These are phyloP conservation scores for Fusarium armeniacum DNA, from an alignment of 2,329 filamentous ascomycete genomes.

Conservation along the genomic window DNA sequence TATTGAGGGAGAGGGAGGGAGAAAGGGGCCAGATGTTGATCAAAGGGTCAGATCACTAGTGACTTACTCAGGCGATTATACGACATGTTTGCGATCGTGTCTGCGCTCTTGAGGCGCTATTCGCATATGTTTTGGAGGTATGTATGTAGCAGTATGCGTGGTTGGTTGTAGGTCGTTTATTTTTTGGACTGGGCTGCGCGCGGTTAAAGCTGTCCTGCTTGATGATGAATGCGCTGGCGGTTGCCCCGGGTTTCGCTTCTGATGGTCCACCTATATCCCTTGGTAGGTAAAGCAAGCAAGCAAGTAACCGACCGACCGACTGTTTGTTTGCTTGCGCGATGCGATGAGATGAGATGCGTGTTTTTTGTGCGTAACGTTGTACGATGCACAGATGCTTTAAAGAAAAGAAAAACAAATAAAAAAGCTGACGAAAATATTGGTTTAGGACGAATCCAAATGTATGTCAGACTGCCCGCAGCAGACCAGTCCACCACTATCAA, in stretches of 20 bases:
- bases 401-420: slow-evolving; percentile 10
- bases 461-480: slow-evolving; percentile 25
- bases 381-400: slow-evolving; percentile 9
- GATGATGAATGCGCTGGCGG: slow-evolving; percentile 33
- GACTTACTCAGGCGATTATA: slow-evolving; percentile 80
- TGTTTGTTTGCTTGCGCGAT: slow-evolving; percentile 16
- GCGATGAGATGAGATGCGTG: slow-evolving; percentile 17
- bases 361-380: not conserved
- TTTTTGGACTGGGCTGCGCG: not conserved
- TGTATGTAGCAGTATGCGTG: slow-evolving; percentile 9
- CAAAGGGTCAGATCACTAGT: slow-evolving; percentile 24
- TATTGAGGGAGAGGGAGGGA: slow-evolving; percentile 38
- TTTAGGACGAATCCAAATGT: slow-evolving; percentile 14
- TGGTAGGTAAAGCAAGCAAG: slow-evolving; percentile 12
- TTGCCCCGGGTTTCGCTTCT: slow-evolving; percentile 46
- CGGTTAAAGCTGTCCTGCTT: slow-evolving; percentile 25
- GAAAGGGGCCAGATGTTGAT: slow-evolving; percentile 39
- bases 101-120: slow-evolving; percentile 47
- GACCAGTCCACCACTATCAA: not conserved
- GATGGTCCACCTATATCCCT: slow-evolving; percentile 1
- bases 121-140: slow-evolving; percentile 7
- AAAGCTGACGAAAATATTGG: slow-evolving; percentile 48
- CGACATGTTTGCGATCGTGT: slow-evolving; percentile 66
- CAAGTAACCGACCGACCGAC: slow-evolving; percentile 10
- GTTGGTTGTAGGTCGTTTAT: slow-evolving; percentile 19